phyloP scores from a whole-genome alignment of 176 grass and related monocot genomes.

The Bothriochloa decipiens region DNA sequence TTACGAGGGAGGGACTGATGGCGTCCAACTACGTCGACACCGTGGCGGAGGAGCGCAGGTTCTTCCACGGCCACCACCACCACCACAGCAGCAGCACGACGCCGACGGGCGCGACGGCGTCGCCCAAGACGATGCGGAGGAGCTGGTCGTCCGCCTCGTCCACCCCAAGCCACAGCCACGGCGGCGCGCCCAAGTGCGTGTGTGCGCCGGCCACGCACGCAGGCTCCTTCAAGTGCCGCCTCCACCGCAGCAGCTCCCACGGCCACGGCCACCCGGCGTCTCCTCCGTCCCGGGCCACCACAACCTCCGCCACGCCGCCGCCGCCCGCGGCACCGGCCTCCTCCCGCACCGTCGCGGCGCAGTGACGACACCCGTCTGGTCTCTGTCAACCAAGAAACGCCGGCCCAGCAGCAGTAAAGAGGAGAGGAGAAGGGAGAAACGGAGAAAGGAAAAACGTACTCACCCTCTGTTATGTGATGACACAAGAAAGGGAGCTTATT shows the following conservation, averaged over 20 bases:
- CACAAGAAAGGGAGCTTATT: conserved; percentile 43
- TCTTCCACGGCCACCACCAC: conserved; percentile 27
- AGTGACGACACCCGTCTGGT: conserved; percentile 43
- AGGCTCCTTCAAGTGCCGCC: conserved; percentile 89
- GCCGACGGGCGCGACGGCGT: conserved; percentile 52
- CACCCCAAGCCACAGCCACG: conserved; percentile 26
- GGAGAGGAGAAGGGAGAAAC: not conserved
- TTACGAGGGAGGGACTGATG: conserved; percentile 48
- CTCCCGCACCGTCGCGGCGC: conserved; percentile 61
- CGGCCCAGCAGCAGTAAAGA: not conserved
- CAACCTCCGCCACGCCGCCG: conserved; percentile 6
- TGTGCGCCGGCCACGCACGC: conserved; percentile 86
- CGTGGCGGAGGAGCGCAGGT: conserved; percentile 45
- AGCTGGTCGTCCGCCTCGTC: conserved; percentile 53
- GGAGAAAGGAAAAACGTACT: not conserved
- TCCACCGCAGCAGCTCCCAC: conserved; percentile 66
- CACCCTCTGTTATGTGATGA: not conserved
- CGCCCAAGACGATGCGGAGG: conserved; percentile 45
- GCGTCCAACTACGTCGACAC: conserved; percentile 78
- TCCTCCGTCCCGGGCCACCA: conserved; percentile 21
- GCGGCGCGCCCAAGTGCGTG: conserved; percentile 59
- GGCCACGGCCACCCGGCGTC: conserved; percentile 18
- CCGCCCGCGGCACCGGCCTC: conserved; percentile 29
- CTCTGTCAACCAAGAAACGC: conserved; percentile 5
- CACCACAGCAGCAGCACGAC: conserved; percentile 41